Evolutionary conservation across 2,329 filamentous ascomycete genomes (phyloP), one percentile per base, ranked within the genome.

Genomic region (Ramularia collo-cygni): DNA sequence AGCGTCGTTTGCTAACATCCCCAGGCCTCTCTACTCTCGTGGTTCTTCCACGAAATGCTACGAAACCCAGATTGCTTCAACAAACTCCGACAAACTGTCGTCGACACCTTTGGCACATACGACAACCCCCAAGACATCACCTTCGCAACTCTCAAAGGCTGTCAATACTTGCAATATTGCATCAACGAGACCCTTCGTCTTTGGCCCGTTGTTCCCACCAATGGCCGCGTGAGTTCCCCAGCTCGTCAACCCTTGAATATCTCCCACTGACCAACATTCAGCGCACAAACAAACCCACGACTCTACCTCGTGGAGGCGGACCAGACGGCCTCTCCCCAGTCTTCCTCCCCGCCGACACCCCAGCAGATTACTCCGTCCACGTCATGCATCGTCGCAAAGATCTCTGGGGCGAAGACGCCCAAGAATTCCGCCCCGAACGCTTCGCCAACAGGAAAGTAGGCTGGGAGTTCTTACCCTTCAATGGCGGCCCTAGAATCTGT

Each of bases 181-280:
- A 38, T 60, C 29, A 83, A 76, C 58, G 88, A 55, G 30, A 52
- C 51, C 0, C 73, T 89, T 44, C 80, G 85, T 9, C 65, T 89
- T n/a, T 89, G 88, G 62, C 83, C 85, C 2, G 71, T 76, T 12
- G 83, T 92, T 1, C 85, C 86, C 1, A 86, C 83, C 66, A 56
- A 38, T 29, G 21, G 19, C 6, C 24, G 35, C 21, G 21, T 24
- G 21, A 24, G 21, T 24, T 24, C 10, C 21, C 21, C 21, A 24
- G 6, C 10, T 6, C 6, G 21, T 10, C 21, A 24, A 10, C 21
- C 21, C 6, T 10, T 24, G 21, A 24, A 24, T 24, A 6, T 24
- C n/a, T n/a, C n/a, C n/a, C 21, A 24, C 21, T 24, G 21, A 24
- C 21, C 21, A 90, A 90, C 62, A 72, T 85, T 29, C 80, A 86